phyloP scores from a whole-genome alignment of 306 rosid species.

The Ceratonia siliqua region DNA sequence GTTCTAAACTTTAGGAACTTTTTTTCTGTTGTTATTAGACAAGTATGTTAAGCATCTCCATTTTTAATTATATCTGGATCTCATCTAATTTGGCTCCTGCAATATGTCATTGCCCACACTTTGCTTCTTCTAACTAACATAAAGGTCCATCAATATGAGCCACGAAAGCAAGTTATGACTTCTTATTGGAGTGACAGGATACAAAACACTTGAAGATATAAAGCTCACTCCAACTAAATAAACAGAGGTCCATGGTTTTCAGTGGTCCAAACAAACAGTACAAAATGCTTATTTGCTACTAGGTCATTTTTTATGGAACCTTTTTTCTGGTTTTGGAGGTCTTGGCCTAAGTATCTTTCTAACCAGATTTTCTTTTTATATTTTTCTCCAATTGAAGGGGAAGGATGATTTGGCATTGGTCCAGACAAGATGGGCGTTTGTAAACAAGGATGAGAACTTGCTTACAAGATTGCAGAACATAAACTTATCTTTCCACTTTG shows the following conservation, averaged over 20 bases:
- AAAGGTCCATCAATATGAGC: background rate
- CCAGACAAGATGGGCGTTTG: conserved; percentile 96
- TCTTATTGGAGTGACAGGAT: background rate
- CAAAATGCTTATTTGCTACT: conserved; percentile 15
- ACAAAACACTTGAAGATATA: conserved; percentile 24
- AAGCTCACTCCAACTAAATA: background rate
- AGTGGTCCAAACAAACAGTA: conserved; percentile 6
- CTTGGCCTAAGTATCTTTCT: conserved; percentile 5
- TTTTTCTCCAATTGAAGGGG: conserved; percentile 54
- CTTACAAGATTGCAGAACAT: conserved; percentile 95
- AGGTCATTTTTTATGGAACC: conserved; percentile 10
- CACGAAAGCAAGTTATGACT: background rate
- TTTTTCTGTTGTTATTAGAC: background rate
- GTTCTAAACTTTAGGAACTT: background rate
- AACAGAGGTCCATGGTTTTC: background rate
- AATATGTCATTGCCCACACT: conserved; percentile 1
- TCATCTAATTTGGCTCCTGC: background rate
- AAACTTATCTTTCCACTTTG: conserved; percentile 93
- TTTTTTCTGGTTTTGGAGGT: background rate
- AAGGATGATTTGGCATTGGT: conserved; percentile 93
- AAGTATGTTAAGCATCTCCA: background rate
- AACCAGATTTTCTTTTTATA: conserved; percentile 10
- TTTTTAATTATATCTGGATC: background rate
- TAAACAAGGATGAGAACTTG: conserved; percentile 97
- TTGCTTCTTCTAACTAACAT: conserved; percentile 1